Base-by-base conservation (phyloP, 1,284 basidiomycete species). In the Sanghuangporus sanghuang region DNA sequence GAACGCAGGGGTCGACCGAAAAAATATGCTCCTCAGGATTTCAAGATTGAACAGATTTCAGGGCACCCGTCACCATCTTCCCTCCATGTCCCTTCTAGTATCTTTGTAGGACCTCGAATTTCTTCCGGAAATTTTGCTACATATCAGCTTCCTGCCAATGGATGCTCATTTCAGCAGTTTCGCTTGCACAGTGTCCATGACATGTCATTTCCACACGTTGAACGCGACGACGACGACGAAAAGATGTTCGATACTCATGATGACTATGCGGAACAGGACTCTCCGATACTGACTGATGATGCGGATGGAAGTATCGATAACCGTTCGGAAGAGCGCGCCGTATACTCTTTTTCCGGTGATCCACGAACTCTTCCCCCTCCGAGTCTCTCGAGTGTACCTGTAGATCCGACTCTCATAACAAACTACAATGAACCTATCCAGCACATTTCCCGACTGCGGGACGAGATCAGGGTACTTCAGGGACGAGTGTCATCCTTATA, bases 1-100 rank as follows among this genome's bases (percentile, higher is more conserved):
- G 56, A 77, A 63, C 78, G 79, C n/a, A 54, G 53, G 53, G 82
- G 81, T 16, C 70, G 82, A 42, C 82, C 82, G 50, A 75, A 77
- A 61, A 85, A 83, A 68, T 61, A 63, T 53, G 48, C 59, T 2
- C 56, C 65, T 44, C 61, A 52, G 49, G 11, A 23, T 65, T 62
- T 57, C 54, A 44, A 57, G 12, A 56, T 55, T 36, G 63, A 61
- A 11, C 40, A 21, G 6, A 52, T 44, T 21, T 18, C 39, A 18
- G 60, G 53, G 27, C 21, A 36, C 6, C 63, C 65, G 23, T 52
- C 63, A 38, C 58, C 42, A 11, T 53, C 57, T 46, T 52, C 56
- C 57, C 61, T 58, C n/a, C 48, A 42, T 42, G n/a, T 27, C 23
- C 39, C 39, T 16, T 9, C 40, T 6, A 48, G 39, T 38, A 21